Evolutionary conservation across 1,284 basidiomycete species (phyloP).

Genomic region (Phaffia rhodozyma): DNA sequence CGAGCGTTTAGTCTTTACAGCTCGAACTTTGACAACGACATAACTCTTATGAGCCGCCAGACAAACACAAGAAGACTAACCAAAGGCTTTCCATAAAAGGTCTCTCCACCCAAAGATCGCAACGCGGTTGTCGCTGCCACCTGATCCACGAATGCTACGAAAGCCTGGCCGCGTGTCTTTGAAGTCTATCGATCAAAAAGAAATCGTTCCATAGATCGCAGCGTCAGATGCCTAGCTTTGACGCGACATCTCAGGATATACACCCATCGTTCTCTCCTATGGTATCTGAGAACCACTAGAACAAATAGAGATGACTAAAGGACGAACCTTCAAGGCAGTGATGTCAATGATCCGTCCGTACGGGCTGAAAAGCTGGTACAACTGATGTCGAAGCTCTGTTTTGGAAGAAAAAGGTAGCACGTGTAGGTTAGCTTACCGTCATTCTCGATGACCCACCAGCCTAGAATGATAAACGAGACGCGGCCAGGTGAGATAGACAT

Average conservation of each 20-base stretch:
- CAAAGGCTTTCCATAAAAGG: slow-evolving; percentile 84
- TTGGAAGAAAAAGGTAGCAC: neutral
- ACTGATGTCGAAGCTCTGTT: slow-evolving; percentile 62
- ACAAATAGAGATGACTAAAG: neutral
- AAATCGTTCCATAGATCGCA: no score
- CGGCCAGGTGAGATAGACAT: slow-evolving; percentile 18
- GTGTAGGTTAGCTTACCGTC: neutral
- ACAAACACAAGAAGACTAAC: slow-evolving; percentile 41
- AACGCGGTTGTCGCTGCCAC: slow-evolving; percentile 78
- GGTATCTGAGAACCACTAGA: no score
- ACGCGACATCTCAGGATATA: neutral
- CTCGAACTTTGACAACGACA: neutral
- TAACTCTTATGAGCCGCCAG: no score
- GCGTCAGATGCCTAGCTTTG: neutral
- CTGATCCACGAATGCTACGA: slow-evolving; percentile 86
- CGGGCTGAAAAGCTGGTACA: slow-evolving; percentile 81
- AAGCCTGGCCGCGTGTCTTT: slow-evolving; percentile 89
- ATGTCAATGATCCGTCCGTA: slow-evolving; percentile 91
- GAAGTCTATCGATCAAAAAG: slow-evolving; percentile 25
- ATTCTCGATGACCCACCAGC: neutral
- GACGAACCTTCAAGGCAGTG: slow-evolving; percentile 66
- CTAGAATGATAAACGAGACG: neutral
- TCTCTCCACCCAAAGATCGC: slow-evolving; percentile 76
- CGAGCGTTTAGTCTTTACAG: no score
- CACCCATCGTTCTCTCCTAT: neutral